Base-by-base conservation (phyloP, 2,329 filamentous ascomycete species). In the Talaromyces albobiverticillius region DNA sequence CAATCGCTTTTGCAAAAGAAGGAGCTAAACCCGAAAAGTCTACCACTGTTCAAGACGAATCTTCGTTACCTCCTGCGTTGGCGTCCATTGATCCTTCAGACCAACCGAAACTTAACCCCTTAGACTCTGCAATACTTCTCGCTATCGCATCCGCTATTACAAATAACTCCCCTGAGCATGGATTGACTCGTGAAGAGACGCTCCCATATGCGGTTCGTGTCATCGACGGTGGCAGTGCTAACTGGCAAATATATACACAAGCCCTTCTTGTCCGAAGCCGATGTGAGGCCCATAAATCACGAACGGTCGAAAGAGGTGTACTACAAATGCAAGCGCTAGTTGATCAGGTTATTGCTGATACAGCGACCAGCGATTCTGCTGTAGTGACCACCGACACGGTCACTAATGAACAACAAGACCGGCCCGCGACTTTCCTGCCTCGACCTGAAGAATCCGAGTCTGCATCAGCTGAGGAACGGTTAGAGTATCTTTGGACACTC, bases 171-270 rank as follows among this genome's bases (percentile, higher is more conserved):
- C 91, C 94, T 0, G 79, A 85, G 1, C 88, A 97, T 67, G 87
- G 89, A 0, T 77, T 99, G 1, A 97, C 92, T 0, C 82, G 91
- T n/a, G 92, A 97, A 72, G 90, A 97, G 67, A 93, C 95, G 4
- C 73, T 95, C 1, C 94, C 94, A 0, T 99, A 93, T 67, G 94
- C 94, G 0, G 87, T 86, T 1, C 84, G 94, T 38, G 94, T 97
- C 0, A 79, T 99, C 1, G 83, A 88, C 8, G 91, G 94, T 57
- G 92, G 93, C 61, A 88, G 88, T 43, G 93, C 90, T 1, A 99
- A 97, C 70, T 99, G 94, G 94, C 94, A 97, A 69, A 87, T 96
- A 31, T 97, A 97, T 68, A 96, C 94, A 0, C 92, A 97, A 67
- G 94, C 91, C 0, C 78, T 99, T 8, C 79, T 99, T 0, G 89